These are phyloP conservation scores for Urochloa ruziziensis DNA, from an alignment of 176 grass and related monocot genomes.

Conservation along the genomic window DNA sequence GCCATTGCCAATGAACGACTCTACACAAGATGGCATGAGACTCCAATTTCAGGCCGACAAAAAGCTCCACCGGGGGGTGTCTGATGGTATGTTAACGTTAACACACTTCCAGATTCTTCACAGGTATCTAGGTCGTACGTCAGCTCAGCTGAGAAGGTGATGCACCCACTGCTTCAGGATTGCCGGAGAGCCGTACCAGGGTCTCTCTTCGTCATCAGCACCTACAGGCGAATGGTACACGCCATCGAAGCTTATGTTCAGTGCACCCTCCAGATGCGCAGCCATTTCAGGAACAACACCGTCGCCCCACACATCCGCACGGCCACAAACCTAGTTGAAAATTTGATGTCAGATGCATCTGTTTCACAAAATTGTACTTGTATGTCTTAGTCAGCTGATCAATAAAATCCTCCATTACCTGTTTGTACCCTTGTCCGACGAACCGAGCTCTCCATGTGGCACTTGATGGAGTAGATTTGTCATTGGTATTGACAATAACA, in stretches of 20 bases:
- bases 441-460: conserved; percentile 62
- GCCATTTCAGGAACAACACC: conserved; percentile 88
- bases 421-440: conserved; percentile 87
- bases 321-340: conserved; percentile 64
- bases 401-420: conserved; percentile 45
- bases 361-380: neutral
- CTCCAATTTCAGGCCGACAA: neutral
- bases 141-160: conserved; percentile 57
- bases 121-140: neutral
- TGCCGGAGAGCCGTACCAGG: conserved; percentile 87
- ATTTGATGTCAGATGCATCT: neutral
- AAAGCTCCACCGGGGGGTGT: neutral
- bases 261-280: conserved; percentile 77
- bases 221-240: conserved; percentile 94
- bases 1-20: neutral
- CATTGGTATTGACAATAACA: conserved; percentile 14
- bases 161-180: conserved; percentile 81
- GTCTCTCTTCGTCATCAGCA: conserved; percentile 61
- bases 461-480: neutral
- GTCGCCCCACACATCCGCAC: conserved; percentile 83
- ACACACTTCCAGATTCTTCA: neutral
- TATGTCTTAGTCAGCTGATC: neutral
- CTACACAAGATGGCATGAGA: neutral
- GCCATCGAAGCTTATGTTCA: conserved; percentile 85
- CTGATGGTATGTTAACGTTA: neutral